phyloP scores from a whole-genome alignment of 345 rosid genomes.

The Citrus reticulata region DNA sequence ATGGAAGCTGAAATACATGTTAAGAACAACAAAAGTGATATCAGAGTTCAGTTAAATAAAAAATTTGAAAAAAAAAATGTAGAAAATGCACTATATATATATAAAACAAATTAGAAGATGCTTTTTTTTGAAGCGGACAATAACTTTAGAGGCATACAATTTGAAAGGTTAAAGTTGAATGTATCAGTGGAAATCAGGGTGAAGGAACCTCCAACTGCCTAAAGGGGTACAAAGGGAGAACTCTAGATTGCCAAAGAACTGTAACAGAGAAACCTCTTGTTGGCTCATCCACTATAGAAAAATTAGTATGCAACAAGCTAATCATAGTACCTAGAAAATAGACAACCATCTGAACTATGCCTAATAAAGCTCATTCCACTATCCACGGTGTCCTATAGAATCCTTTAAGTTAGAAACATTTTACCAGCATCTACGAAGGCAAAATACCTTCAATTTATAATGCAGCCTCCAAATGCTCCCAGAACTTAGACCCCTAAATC shows the following conservation, averaged over 20 bases:
- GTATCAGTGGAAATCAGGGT: neutral
- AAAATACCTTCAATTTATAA: neutral
- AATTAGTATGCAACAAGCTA: neutral
- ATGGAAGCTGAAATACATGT: slow-evolving; percentile 64
- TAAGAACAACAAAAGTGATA: neutral
- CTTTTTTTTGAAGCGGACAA: neutral
- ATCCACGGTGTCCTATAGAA: neutral
- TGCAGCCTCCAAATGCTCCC: neutral
- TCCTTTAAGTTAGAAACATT: neutral
- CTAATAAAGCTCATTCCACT: neutral
- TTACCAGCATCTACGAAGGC: neutral
- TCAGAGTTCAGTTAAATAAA: neutral
- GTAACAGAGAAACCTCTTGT: neutral
- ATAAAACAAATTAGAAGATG: too few species aligned
- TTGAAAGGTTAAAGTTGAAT: neutral
- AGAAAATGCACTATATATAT: neutral
- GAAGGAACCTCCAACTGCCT: neutral
- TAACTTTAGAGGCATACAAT: neutral
- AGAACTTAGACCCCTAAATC: neutral
- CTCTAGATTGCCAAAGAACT: neutral
- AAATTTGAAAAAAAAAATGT: neutral
- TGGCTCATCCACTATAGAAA: neutral
- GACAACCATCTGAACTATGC: neutral
- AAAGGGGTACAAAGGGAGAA: neutral
- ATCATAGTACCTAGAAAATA: neutral